Evolutionary conservation across 2,329 filamentous ascomycete genomes (phyloP).

Genomic region (Beauveria brongniartii): DNA sequence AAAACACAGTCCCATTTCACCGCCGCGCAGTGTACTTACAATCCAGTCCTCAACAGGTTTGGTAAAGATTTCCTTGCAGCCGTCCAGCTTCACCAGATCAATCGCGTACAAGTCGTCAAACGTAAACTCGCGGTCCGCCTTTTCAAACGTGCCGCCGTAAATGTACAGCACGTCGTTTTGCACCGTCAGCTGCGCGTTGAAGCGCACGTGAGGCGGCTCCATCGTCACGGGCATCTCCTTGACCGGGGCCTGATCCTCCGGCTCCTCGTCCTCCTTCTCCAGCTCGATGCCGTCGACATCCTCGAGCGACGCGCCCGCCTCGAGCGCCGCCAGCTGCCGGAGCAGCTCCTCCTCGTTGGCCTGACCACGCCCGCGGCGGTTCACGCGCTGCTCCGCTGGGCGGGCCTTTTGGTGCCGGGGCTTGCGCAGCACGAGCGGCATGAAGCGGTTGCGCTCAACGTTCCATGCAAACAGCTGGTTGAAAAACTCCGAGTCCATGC

Average conservation of each 20-base stretch:
- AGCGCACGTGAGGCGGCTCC: constrained; percentile 82
- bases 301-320: constrained; percentile 61
- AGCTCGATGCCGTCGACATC: constrained; percentile 41
- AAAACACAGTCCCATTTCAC: constrained; percentile 24
- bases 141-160: constrained; percentile 91
- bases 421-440: constrained; percentile 70
- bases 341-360: constrained; percentile 89
- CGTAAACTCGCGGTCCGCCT: constrained; percentile 88
- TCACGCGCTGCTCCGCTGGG: constrained; percentile 42
- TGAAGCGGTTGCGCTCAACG: constrained; percentile 90
- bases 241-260: constrained; percentile 45
- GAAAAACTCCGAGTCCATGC: constrained; percentile 96
- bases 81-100: constrained; percentile 90
- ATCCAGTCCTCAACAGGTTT: constrained; percentile 79
- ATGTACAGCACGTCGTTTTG: constrained; percentile 91
- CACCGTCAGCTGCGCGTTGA: constrained; percentile 84
- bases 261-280: constrained; percentile 39
- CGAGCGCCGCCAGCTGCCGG: constrained; percentile 75
- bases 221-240: constrained; percentile 60
- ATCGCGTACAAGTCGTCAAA: constrained; percentile 93
- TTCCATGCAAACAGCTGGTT: constrained; percentile 90
- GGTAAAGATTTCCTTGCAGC: constrained; percentile 84
- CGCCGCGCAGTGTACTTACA: constrained; percentile 33
- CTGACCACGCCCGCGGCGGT: constrained; percentile 65
- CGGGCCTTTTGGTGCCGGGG: constrained; percentile 53